A percentile compares a stretch with the other conserved stretches of the same genome.
Conservation (phyloP, 116 monocot genomes). For the Iris pallida region DNA sequence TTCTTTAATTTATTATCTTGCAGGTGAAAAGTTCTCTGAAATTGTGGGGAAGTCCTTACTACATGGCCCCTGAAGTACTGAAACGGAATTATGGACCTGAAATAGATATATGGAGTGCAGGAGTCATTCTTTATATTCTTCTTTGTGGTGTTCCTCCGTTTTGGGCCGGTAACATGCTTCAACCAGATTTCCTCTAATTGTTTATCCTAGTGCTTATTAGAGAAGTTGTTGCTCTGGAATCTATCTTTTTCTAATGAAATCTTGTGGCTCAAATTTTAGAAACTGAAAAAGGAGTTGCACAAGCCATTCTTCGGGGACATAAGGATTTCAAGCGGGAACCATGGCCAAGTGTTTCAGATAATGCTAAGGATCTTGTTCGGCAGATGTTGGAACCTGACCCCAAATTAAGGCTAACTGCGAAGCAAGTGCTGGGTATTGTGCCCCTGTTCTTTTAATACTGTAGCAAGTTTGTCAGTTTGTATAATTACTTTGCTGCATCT, state of each 20-base stretch:
- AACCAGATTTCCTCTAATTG: no score
- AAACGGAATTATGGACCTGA: constrained; percentile 16
- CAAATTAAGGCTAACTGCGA: constrained; percentile 49
- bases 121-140: constrained; percentile 19
- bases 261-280: constrained; percentile 52
- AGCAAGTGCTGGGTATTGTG: constrained; percentile 60
- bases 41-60: constrained; percentile 20
- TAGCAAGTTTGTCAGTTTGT: neutral
- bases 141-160: constrained; percentile 17
- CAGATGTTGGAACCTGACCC: constrained; percentile 67
- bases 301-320: constrained; percentile 53
- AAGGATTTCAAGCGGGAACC: constrained; percentile 69
- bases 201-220: no score
- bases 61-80: constrained; percentile 19
- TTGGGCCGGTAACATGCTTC: constrained; percentile 8
- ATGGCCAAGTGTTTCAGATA: constrained; percentile 67
- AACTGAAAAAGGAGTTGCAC: constrained; percentile 70
- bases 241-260: no score
- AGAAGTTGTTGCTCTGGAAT: no score
- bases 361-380: constrained; percentile 55
- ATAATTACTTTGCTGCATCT: neutral
- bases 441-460: neutral
- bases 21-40: constrained; percentile 18
- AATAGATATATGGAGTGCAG: constrained; percentile 18
- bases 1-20: neutral